These are phyloP conservation scores for Fusarium mangiferae DNA, from an alignment of 2,329 filamentous ascomycete species.

Conservation along the genomic window DNA sequence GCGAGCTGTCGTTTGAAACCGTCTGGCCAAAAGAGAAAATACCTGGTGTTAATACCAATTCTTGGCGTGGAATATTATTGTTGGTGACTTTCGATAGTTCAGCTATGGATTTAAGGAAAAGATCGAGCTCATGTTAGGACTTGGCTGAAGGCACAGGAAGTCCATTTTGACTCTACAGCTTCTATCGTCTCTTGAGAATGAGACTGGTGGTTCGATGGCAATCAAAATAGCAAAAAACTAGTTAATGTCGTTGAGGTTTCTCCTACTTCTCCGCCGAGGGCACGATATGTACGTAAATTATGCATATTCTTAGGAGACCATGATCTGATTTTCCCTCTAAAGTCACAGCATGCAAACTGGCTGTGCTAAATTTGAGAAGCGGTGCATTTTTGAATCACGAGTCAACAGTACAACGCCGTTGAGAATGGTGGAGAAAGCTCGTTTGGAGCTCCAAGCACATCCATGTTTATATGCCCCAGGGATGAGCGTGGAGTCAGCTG, in stretches of 20 bases:
- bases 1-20: conserved; percentile 6
- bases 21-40: conserved; percentile 6
- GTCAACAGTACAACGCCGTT: conserved; percentile 11
- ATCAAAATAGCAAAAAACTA: background rate
- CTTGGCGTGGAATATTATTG: background rate
- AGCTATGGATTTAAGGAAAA: background rate
- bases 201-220: conserved; percentile 10
- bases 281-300: background rate
- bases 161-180: background rate
- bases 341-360: background rate
- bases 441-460: conserved; percentile 16
- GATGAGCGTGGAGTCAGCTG: conserved; percentile 22
- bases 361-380: conserved; percentile 9
- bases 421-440: conserved; percentile 33
- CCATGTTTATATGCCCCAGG: conserved; percentile 25
- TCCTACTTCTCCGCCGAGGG: conserved; percentile 4
- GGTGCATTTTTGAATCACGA: conserved; percentile 34
- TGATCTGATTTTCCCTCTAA: conserved; percentile 28
- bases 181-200: background rate
- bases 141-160: background rate
- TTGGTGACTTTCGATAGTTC: background rate
- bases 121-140: background rate
- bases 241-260: background rate
- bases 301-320: conserved; percentile 5
- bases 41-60: background rate